These are phyloP conservation scores for Galeopsis tetrahit DNA, from an alignment of 257 asterid genomes.

Conservation along the genomic window DNA sequence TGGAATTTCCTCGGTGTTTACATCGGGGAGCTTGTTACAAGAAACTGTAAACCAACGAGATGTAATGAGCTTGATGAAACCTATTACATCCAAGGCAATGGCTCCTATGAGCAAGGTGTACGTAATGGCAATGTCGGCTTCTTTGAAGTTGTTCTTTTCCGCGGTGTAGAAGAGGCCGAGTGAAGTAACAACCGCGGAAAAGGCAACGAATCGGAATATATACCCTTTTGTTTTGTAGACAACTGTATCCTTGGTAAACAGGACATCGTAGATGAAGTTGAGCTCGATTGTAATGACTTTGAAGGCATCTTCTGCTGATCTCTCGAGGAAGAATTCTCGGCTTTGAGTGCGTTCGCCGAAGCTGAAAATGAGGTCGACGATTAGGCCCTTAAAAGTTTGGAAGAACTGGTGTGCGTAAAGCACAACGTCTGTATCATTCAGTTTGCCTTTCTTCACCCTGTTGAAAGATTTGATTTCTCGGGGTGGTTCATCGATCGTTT, in stretches of 20 bases:
- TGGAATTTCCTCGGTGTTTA: background rate
- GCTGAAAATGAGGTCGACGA: constrained; percentile 60
- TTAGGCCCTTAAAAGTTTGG: constrained; percentile 56
- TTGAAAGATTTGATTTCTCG: constrained; percentile 19
- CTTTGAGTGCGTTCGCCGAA: constrained; percentile 44
- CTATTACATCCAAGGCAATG: constrained; percentile 41
- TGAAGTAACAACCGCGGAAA: constrained; percentile 34
- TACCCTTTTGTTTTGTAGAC: constrained; percentile 36
- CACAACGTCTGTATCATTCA: constrained; percentile 33
- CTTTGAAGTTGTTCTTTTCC: constrained; percentile 30
- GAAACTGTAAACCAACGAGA: constrained; percentile 46
- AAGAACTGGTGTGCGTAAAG: constrained; percentile 44
- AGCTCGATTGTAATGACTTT: constrained; percentile 54
- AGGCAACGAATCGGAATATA: constrained; percentile 29
- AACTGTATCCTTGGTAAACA: constrained; percentile 49
- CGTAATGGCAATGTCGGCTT: constrained; percentile 42
- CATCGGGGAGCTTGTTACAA: constrained; percentile 37
- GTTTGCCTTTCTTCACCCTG: constrained; percentile 30
- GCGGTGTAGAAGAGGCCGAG: constrained; percentile 42
- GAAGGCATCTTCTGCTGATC: constrained; percentile 49
- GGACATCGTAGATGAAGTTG: constrained; percentile 57
- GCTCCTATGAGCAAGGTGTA: constrained; percentile 57
- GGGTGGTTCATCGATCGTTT: constrained; percentile 37
- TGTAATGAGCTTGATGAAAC: constrained; percentile 41
- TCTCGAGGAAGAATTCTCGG: constrained; percentile 40